Evolutionary conservation across 2,329 filamentous ascomycete genomes (phyloP).

Genomic region (Juglanconis juglandina): DNA sequence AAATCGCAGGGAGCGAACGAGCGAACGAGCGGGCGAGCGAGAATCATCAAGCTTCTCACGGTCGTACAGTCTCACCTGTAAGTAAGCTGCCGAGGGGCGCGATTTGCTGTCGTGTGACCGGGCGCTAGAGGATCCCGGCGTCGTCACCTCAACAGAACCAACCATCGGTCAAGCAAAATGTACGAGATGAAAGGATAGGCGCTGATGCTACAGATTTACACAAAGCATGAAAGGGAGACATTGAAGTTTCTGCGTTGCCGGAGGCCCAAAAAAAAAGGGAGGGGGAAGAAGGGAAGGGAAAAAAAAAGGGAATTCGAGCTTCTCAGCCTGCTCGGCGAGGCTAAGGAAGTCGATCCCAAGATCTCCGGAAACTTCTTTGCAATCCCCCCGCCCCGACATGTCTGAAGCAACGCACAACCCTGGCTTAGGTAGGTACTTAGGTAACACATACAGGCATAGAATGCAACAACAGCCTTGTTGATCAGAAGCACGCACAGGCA

Average conservation of each 20-base stretch:
- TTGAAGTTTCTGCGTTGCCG: neutral
- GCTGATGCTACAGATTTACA: too few species aligned
- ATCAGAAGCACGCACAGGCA: too few species aligned
- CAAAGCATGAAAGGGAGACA: neutral
- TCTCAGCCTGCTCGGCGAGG: neutral
- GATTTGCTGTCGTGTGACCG: neutral
- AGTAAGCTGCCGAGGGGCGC: neutral
- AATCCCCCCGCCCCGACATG: neutral
- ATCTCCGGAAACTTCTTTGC: neutral
- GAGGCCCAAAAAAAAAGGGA: neutral
- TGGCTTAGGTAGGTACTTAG: too few species aligned
- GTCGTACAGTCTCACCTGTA: constrained; percentile 12
- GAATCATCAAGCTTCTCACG: neutral
- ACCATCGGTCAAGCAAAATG: too few species aligned
- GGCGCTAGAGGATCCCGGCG: neutral
- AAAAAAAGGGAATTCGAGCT: neutral
- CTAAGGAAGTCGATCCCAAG: neutral
- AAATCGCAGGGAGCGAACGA: too few species aligned
- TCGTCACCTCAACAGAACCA: too few species aligned
- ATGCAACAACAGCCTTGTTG: too few species aligned
- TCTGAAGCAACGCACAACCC: too few species aligned
- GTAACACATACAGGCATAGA: neutral
- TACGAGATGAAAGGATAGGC: too few species aligned
- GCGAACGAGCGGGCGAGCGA: too few species aligned
- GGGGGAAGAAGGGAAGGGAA: too few species aligned